Conservation (phyloP, 768 basidiomycete species). For the Imleria badia region DNA sequence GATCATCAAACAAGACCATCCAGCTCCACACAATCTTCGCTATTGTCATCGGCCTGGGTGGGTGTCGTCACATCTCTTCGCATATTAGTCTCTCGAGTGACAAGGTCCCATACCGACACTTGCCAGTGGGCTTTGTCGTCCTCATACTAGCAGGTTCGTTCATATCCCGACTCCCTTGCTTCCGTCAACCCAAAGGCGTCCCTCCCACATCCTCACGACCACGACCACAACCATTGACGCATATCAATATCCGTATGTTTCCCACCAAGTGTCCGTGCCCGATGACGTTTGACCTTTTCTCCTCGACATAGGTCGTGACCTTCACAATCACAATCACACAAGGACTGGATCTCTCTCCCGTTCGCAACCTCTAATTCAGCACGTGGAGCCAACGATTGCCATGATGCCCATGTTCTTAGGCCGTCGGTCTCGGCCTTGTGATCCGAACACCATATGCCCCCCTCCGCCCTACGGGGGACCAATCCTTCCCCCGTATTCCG, state of each 20-base stretch:
- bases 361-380: background rate
- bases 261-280: background rate
- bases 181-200: background rate
- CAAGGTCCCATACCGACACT: background rate
- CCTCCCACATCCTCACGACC: background rate
- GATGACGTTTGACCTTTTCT: background rate
- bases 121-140: constrained; percentile 11
- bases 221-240: background rate
- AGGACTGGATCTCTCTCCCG: background rate
- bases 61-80: background rate
- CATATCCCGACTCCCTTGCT: constrained; percentile 1
- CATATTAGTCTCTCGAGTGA: background rate
- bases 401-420: background rate
- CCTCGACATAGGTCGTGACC: background rate
- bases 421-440: background rate
- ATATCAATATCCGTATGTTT: background rate
- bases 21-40: constrained; percentile 10
- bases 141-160: constrained; percentile 6
- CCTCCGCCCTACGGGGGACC: constrained; percentile 14
- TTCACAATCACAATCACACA: too few species aligned
- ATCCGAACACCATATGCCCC: background rate
- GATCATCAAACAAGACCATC: background rate
- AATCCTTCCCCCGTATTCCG: constrained; percentile 12
- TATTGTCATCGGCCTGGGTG: constrained; percentile 16
- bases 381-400: constrained; percentile 2